Conservation (phyloP, 73 alveolate species). For the Paramecium tetraurelia region DNA sequence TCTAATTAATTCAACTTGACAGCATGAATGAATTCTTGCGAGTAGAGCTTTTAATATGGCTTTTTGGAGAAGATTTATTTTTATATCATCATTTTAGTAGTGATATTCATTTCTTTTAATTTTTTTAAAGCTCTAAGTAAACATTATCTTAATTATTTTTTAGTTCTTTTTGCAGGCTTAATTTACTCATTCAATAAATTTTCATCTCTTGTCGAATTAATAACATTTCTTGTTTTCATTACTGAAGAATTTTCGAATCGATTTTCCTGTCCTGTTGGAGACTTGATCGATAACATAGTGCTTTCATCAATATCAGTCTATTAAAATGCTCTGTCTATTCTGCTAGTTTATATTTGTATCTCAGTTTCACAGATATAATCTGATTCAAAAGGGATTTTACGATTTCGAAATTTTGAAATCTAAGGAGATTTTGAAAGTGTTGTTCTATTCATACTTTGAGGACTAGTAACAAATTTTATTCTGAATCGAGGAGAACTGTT, state of each 20-base stretch:
- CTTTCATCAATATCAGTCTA: neutral
- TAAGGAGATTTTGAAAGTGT: neutral
- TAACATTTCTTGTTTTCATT: neutral
- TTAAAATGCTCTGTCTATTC: neutral
- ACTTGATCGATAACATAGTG: neutral
- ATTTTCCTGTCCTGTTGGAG: neutral
- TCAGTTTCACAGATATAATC: neutral
- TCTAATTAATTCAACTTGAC: slow-evolving; percentile 4
- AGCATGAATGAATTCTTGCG: slow-evolving; percentile 22
- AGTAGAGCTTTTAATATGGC: neutral
- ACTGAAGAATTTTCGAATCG: neutral
- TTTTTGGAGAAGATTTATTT: slow-evolving; percentile 18
- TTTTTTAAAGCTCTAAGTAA: neutral
- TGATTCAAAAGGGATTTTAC: neutral
- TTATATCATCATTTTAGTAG: neutral
- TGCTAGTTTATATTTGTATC: neutral
- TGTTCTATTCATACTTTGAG: neutral
- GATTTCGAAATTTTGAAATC: neutral
- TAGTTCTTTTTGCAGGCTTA: slow-evolving; percentile 24
- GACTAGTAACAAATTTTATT: neutral
- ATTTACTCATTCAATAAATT: neutral
- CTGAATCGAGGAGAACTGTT: neutral
- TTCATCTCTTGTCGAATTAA: neutral
- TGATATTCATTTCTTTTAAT: slow-evolving; percentile 27
- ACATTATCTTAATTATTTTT: neutral